Percentiles rank a stretch among this genome's conserved stretches.
Conservation (phyloP, 2,329 filamentous ascomycete species). For the Ophiocordyceps camponoti-leonardi region DNA sequence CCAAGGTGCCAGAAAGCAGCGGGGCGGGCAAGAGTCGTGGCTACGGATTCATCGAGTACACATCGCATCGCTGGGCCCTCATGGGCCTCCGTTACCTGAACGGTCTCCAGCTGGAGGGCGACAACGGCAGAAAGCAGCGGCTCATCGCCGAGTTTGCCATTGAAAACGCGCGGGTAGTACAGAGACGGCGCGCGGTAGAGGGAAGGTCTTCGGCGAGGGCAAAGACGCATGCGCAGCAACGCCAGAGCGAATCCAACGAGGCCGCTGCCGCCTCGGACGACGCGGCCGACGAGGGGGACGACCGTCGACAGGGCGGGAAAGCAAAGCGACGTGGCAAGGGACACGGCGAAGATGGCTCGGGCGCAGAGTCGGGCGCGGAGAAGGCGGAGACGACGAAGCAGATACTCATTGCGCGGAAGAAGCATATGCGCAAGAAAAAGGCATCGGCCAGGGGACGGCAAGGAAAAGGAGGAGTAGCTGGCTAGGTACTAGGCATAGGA, state of each 20-base stretch:
- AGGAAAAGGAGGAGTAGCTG: neutral
- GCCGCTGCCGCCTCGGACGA: conserved; percentile 11
- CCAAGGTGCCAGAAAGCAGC: conserved; percentile 61
- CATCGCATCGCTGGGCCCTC: conserved; percentile 78
- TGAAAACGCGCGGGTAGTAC: conserved; percentile 93
- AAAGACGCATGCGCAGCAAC: conserved; percentile 3
- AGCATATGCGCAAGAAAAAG: conserved; percentile 60
- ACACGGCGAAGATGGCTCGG: neutral
- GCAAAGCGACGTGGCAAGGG: neutral
- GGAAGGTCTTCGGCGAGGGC: conserved; percentile 12
- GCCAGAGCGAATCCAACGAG: neutral
- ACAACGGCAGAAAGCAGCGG: conserved; percentile 64
- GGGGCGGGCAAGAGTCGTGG: conserved; percentile 75
- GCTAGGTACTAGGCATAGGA: neutral
- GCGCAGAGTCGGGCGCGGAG: conserved; percentile 6
- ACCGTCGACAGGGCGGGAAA: neutral
- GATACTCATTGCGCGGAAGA: conserved; percentile 73
- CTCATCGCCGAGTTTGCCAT: conserved; percentile 95
- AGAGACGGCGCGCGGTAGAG: conserved; percentile 37
- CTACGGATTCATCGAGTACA: conserved; percentile 96
- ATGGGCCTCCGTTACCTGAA: conserved; percentile 95
- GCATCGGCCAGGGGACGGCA: conserved; percentile 14
- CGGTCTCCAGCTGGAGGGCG: conserved; percentile 44
- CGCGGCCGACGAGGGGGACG: neutral
- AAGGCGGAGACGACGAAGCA: conserved; percentile 33